A percentile compares a stretch with the other conserved stretches of the same genome.
phyloP scores from a whole-genome alignment of 768 basidiomycete species.

The Tricholoma hemisulphureum region DNA sequence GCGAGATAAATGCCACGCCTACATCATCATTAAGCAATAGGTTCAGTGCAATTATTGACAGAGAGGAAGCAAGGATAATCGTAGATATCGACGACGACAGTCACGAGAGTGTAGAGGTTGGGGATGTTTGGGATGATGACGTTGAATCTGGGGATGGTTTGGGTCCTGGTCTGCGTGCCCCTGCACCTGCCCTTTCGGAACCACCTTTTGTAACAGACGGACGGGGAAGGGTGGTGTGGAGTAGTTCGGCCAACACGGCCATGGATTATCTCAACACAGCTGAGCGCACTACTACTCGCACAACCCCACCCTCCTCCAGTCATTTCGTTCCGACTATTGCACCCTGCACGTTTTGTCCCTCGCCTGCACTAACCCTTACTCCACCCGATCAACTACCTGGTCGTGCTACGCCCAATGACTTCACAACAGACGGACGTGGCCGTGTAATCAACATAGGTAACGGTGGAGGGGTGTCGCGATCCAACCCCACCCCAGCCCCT shows the following conservation, averaged over 20 bases:
- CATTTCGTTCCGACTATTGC: not conserved
- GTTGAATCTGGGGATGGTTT: not conserved
- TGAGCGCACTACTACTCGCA: not conserved
- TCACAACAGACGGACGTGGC: not conserved
- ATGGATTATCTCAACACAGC: conserved; percentile 3
- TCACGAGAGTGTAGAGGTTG: not conserved
- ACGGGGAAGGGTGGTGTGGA: conserved; percentile 58
- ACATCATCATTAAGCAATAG: conserved; percentile 5
- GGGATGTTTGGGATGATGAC: not conserved
- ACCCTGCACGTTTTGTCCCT: not conserved
- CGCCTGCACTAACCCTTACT: not conserved
- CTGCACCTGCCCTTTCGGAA: conserved; percentile 15
- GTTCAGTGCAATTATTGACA: conserved; percentile 13
- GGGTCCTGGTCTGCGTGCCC: not conserved
- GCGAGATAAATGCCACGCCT: not conserved
- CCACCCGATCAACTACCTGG: not conserved
- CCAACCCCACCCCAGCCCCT: not conserved
- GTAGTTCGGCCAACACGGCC: conserved; percentile 19
- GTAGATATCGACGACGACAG: conserved; percentile 2
- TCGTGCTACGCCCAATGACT: not conserved
- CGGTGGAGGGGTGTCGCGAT: not conserved
- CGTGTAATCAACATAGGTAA: not conserved
- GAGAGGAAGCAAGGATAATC: conserved; percentile 3
- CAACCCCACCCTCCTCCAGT: not conserved
- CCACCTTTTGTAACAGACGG: conserved; percentile 66